Conservation (phyloP, 2,329 filamentous ascomycete species). For the Colletotrichum musicola region DNA sequence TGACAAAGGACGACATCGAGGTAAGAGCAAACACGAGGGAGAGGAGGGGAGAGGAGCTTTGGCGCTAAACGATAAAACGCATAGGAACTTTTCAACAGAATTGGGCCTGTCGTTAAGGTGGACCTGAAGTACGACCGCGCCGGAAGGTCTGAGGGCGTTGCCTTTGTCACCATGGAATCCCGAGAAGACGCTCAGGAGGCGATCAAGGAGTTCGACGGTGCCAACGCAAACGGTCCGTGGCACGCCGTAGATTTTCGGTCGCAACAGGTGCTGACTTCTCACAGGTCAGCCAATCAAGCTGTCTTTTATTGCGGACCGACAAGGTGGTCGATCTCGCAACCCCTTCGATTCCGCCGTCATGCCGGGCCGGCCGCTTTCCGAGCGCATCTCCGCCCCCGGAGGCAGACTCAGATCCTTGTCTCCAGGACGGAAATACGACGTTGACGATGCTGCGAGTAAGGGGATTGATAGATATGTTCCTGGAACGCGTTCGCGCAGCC, state of each 20-base stretch:
- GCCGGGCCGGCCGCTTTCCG: conserved; percentile 69
- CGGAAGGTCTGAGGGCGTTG: conserved; percentile 87
- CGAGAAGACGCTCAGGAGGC: conserved; percentile 79
- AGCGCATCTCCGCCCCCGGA: conserved; percentile 68
- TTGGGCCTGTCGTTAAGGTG: conserved; percentile 78
- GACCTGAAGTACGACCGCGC: conserved; percentile 87
- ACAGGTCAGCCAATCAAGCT: conserved; percentile 84
- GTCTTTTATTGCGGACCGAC: conserved; percentile 69
- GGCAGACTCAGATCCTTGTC: conserved; percentile 74
- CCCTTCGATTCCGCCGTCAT: conserved; percentile 68
- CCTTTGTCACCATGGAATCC: conserved; percentile 83
- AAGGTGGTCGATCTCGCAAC: conserved; percentile 58
- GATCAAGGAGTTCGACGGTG: conserved; percentile 85
- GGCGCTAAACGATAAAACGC: conserved; percentile 43
- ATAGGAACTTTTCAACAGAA: conserved; percentile 83
- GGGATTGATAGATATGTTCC: conserved; percentile 86
- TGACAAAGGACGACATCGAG: conserved; percentile 85
- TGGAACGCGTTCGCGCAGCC: conserved; percentile 70
- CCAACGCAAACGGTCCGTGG: conserved; percentile 82
- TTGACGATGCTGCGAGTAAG: conserved; percentile 71
- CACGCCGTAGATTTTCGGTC: background rate
- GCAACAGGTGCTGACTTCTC: background rate
- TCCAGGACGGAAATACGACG: conserved; percentile 59
- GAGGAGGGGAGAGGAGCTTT: too few species aligned
- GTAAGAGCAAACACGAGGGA: conserved; percentile 58